Evolutionary conservation across 2,329 filamentous ascomycete genomes (phyloP).

Genomic region (Diaporthe citriasiana): DNA sequence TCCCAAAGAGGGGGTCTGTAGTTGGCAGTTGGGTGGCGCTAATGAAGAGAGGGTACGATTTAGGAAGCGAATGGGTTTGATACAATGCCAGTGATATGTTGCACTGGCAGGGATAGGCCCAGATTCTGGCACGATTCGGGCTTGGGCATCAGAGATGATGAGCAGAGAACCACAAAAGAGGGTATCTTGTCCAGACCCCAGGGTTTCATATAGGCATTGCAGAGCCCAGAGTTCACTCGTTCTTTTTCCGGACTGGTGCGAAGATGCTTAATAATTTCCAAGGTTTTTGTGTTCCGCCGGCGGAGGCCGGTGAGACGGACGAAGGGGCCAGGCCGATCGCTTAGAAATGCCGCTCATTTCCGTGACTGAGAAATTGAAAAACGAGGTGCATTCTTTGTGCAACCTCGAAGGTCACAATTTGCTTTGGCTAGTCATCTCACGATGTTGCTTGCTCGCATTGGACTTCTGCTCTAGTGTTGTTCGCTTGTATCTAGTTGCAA

Average conservation of each 20-base stretch:
- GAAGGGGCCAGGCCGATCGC: not conserved
- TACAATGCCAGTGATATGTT: too few relatives aligned
- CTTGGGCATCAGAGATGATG: not conserved
- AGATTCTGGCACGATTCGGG: not conserved
- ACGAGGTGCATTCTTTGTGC: not conserved
- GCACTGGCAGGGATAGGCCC: not conserved
- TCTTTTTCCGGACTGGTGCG: not conserved
- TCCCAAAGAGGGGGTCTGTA: not conserved
- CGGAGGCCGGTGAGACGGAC: not conserved
- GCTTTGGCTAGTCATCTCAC: not conserved
- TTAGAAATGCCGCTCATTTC: slow-evolving; percentile 10
- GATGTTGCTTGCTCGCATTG: not conserved
- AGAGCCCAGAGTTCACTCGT: not conserved
- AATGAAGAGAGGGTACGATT: not conserved
- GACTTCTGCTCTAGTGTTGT: not conserved
- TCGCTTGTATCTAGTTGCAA: not conserved
- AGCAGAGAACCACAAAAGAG: not conserved
- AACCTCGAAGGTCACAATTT: not conserved
- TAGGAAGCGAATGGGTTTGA: not conserved
- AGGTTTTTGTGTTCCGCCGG: not conserved
- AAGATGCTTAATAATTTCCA: not conserved
- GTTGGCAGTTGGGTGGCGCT: too few relatives aligned
- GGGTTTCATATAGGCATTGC: not conserved
- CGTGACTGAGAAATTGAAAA: not conserved
- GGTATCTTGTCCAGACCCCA: slow-evolving; percentile 3